Percentiles rank a stretch among this genome's conserved stretches.
Conservation (phyloP, 176 grass and related monocot species). For the Typha latifolia region DNA sequence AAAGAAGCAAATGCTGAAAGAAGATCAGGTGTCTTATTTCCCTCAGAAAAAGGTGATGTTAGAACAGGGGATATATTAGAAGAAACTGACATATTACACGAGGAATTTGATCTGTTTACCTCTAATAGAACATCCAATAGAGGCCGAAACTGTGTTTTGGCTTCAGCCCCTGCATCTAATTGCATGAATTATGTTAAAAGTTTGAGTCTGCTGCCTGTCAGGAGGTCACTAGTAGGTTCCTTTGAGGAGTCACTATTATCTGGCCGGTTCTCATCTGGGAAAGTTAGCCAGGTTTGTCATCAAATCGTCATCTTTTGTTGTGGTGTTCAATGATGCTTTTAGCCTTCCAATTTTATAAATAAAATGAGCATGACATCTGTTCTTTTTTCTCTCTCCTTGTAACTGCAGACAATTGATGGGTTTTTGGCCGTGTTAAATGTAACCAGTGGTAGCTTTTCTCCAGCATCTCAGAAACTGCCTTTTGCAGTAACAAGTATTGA, state of each 20-base stretch:
- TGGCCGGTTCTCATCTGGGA: constrained; percentile 76
- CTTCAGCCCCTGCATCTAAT: constrained; percentile 28
- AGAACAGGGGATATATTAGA: constrained; percentile 18
- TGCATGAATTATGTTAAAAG: constrained; percentile 27
- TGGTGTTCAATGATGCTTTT: neutral
- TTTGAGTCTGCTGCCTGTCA: constrained; percentile 38
- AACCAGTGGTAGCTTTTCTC: constrained; percentile 78
- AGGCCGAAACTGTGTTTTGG: constrained; percentile 14
- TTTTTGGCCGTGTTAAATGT: constrained; percentile 83
- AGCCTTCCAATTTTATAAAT: neutral
- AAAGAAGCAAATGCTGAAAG: constrained; percentile 24
- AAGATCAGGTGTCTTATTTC: constrained; percentile 4
- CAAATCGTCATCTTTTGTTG: neutral
- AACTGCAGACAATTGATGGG: constrained; percentile 77
- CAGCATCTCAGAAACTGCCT: constrained; percentile 77
- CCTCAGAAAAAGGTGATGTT: constrained; percentile 30
- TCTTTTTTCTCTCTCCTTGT: neutral
- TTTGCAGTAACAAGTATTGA: constrained; percentile 83
- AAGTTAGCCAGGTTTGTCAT: constrained; percentile 54
- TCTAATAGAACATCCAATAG: constrained; percentile 23
- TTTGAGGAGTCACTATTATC: constrained; percentile 98
- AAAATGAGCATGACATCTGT: neutral
- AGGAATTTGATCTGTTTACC: constrained; percentile 41
- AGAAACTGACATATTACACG: constrained; percentile 35
- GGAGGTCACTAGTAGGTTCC: constrained; percentile 80